Conservation (phyloP, 108 stramenopile species). For the Skeletonema menzelii region DNA sequence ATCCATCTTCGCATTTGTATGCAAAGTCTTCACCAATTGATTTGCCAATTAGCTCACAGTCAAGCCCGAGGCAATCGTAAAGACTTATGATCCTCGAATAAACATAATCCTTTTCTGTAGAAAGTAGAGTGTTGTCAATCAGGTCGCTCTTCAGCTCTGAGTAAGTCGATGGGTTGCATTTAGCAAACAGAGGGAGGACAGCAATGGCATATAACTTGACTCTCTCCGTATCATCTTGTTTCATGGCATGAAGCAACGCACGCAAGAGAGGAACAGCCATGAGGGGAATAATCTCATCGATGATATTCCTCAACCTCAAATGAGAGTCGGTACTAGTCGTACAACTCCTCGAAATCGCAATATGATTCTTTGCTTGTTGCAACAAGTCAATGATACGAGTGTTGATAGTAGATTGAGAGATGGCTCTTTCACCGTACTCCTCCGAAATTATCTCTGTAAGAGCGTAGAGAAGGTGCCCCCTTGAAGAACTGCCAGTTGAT, state of each 20-base stretch:
- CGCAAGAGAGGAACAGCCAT: slow-evolving; percentile 78
- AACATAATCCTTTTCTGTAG: slow-evolving; percentile 55
- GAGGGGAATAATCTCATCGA: slow-evolving; percentile 63
- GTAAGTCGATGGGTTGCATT: slow-evolving; percentile 55
- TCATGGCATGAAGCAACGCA: slow-evolving; percentile 58
- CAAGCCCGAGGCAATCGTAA: slow-evolving; percentile 64
- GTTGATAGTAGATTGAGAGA: slow-evolving; percentile 68
- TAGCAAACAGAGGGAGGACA: slow-evolving; percentile 66
- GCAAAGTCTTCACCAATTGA: slow-evolving; percentile 19
- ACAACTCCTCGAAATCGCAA: slow-evolving; percentile 72
- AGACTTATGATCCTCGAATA: slow-evolving; percentile 50
- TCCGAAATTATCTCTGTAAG: slow-evolving; percentile 69
- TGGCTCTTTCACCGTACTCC: slow-evolving; percentile 47
- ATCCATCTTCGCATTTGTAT: slow-evolving; percentile 13
- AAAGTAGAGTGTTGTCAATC: slow-evolving; percentile 17
- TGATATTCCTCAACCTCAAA: slow-evolving; percentile 44
- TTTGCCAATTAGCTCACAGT: slow-evolving; percentile 37
- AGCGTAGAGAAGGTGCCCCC: slow-evolving; percentile 80
- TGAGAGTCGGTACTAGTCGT: slow-evolving; percentile 55
- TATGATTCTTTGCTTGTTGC: slow-evolving; percentile 74
- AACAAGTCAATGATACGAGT: slow-evolving; percentile 70
- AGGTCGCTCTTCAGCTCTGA: slow-evolving; percentile 60
- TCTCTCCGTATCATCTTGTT: slow-evolving; percentile 47
- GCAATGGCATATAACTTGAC: slow-evolving; percentile 72
- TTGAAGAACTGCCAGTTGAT: slow-evolving; percentile 56